Percentiles rank a stretch among this genome's conserved stretches.
These are phyloP conservation scores for Cystobasidium pallidum DNA, from an alignment of 1,284 basidiomycete species.

Conservation along the genomic window DNA sequence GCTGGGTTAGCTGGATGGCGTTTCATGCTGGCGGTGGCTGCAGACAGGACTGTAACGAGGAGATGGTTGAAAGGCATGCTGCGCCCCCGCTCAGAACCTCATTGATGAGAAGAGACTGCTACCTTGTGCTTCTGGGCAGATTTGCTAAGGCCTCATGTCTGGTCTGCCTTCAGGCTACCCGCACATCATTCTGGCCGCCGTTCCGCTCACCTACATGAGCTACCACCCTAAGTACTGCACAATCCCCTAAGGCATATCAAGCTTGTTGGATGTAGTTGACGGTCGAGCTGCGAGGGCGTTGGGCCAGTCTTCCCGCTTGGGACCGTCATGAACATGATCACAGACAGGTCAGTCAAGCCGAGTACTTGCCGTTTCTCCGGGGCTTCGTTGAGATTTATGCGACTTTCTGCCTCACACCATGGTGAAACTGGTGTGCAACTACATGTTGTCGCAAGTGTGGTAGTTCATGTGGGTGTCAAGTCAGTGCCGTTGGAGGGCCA, in stretches of 20 bases:
- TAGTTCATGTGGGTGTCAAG: too few relatives aligned
- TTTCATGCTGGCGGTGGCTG: not conserved
- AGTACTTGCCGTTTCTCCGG: not conserved
- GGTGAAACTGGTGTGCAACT: slow-evolving; percentile 92
- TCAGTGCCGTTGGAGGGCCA: too few relatives aligned
- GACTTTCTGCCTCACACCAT: too few relatives aligned
- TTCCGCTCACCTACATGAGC: slow-evolving; percentile 91
- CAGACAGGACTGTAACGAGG: not conserved
- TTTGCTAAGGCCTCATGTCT: slow-evolving; percentile 2
- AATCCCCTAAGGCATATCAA: slow-evolving; percentile 86
- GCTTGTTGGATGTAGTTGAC: slow-evolving; percentile 92
- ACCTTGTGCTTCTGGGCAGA: not conserved
- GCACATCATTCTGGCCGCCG: slow-evolving; percentile 84
- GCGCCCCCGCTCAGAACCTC: slow-evolving; percentile 64
- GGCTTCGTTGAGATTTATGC: too few relatives aligned
- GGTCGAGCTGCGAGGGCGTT: slow-evolving; percentile 89
- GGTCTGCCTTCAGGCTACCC: slow-evolving; percentile 70
- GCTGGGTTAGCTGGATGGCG: not conserved
- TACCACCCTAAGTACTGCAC: slow-evolving; percentile 90
- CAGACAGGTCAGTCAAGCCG: slow-evolving; percentile 87
- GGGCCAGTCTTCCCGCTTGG: slow-evolving; percentile 95
- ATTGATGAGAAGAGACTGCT: slow-evolving; percentile 67
- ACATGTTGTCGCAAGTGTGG: too few relatives aligned
- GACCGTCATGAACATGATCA: slow-evolving; percentile 98
- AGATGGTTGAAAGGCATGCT: not conserved